phyloP scores from a whole-genome alignment of 1,284 basidiomycete genomes.

The Boletus sp. region DNA sequence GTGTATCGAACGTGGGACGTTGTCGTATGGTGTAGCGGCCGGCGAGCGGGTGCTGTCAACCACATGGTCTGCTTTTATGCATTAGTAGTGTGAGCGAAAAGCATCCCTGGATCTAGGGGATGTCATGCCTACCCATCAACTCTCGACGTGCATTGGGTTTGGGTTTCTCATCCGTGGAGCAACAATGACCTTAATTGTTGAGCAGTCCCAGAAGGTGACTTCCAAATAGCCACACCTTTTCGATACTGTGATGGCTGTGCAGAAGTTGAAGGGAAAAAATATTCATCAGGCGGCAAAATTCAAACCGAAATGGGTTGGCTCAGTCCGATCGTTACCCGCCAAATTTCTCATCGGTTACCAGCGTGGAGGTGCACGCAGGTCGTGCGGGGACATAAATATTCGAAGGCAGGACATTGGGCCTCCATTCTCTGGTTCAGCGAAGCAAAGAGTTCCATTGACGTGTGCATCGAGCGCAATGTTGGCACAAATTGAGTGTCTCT shows the following conservation, averaged over 20 bases:
- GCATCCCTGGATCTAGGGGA: not conserved
- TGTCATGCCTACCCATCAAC: slow-evolving; percentile 3
- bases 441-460: no score
- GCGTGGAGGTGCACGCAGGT: not conserved
- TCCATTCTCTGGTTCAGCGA: not conserved
- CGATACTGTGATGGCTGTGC: not conserved
- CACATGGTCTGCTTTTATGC: slow-evolving; percentile 19
- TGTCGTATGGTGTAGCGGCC: slow-evolving; percentile 11
- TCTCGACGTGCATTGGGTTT: not conserved
- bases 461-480: no score
- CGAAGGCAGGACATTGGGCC: no score
- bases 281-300: not conserved
- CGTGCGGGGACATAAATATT: no score
- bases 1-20: slow-evolving; percentile 26
- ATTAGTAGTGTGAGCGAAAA: slow-evolving; percentile 4
- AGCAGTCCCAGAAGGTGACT: not conserved
- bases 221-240: slow-evolving; percentile 6
- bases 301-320: not conserved
- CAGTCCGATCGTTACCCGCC: not conserved
- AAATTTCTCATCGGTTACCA: slow-evolving; percentile 11
- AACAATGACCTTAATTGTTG: not conserved
- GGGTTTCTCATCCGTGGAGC: slow-evolving; percentile 7
- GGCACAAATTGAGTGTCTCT: no score
- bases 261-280: not conserved
- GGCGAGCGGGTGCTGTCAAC: slow-evolving; percentile 6